Conservation (phyloP, 2,329 filamentous ascomycete genomes). For the Aspergillus udagawae region DNA sequence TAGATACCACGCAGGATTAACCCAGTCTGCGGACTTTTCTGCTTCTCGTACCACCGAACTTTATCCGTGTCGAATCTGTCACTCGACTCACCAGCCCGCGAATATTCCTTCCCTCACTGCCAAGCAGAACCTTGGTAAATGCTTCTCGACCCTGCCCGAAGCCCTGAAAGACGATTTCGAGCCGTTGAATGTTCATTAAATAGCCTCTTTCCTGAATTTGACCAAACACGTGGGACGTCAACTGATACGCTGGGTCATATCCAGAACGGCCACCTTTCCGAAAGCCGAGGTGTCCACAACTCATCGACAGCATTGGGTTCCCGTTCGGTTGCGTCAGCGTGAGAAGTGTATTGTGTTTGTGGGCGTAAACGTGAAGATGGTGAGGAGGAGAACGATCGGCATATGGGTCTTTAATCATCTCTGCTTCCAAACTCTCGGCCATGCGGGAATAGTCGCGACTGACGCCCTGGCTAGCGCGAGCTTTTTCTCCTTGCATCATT, state of each 20-base stretch:
- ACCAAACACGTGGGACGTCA: slow-evolving; percentile 77
- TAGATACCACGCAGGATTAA: slow-evolving; percentile 31
- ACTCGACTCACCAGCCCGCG: slow-evolving; percentile 73
- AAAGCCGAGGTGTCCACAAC: slow-evolving; percentile 88
- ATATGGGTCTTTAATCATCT: slow-evolving; percentile 34
- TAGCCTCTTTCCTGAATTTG: slow-evolving; percentile 79
- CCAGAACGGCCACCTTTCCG: slow-evolving; percentile 71
- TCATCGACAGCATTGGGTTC: slow-evolving; percentile 73
- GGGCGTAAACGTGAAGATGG: slow-evolving; percentile 80
- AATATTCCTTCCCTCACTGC: slow-evolving; percentile 73
- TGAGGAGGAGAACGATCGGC: slow-evolving; percentile 53
- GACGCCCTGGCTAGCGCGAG: slow-evolving; percentile 15
- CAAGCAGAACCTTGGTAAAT: slow-evolving; percentile 81
- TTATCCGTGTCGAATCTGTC: slow-evolving; percentile 81
- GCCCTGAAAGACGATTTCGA: slow-evolving; percentile 80
- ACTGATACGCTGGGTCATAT: slow-evolving; percentile 90
- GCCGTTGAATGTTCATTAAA: slow-evolving; percentile 66
- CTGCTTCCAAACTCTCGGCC: slow-evolving; percentile 32
- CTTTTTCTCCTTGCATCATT: slow-evolving; percentile 28
- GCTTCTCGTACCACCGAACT: slow-evolving; percentile 93
- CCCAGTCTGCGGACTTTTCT: slow-evolving; percentile 76
- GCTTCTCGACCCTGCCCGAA: slow-evolving; percentile 87
- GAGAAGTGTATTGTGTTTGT: slow-evolving; percentile 94
- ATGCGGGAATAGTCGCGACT: slow-evolving; percentile 28
- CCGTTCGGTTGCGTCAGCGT: slow-evolving; percentile 81